Percentiles rank a stretch among this genome's conserved stretches.
phyloP scores from a whole-genome alignment of 371 early-diverging fungal species.

The Furculomyces boomerangus region DNA sequence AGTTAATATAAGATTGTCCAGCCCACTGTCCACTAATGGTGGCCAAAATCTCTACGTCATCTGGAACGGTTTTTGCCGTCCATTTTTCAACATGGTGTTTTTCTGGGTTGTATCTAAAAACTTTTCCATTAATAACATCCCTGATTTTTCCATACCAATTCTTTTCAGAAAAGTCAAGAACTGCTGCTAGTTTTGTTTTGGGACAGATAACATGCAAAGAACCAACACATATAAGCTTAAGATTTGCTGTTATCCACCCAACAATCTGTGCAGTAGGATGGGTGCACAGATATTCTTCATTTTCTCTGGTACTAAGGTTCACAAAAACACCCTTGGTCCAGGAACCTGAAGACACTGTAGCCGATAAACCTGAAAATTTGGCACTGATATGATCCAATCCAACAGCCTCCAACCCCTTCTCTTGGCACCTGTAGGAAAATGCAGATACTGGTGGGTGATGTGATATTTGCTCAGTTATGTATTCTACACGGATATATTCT shows the following conservation, averaged over 20 bases:
- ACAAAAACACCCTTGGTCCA: constrained; percentile 36
- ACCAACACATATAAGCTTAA: constrained; percentile 24
- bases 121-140: constrained; percentile 26
- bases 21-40: constrained; percentile 41
- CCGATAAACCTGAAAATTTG: constrained; percentile 34
- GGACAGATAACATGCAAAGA: constrained; percentile 25
- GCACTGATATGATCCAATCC: constrained; percentile 38
- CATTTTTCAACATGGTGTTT: constrained; percentile 18
- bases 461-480: constrained; percentile 36
- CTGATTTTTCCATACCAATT: constrained; percentile 31
- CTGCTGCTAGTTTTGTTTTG: constrained; percentile 23
- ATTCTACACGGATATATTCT: constrained; percentile 20
- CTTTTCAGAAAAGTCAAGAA: constrained; percentile 35
- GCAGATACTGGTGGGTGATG: constrained; percentile 49
- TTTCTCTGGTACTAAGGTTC: constrained; percentile 23
- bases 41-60: constrained; percentile 24
- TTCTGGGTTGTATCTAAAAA: constrained; percentile 29
- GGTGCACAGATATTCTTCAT: constrained; percentile 28
- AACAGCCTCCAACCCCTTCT: constrained; percentile 26
- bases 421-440: constrained; percentile 26
- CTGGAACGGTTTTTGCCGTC: constrained; percentile 26
- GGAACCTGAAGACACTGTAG: constrained; percentile 29
- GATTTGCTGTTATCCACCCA: constrained; percentile 28
- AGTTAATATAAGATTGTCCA: constrained; percentile 21
- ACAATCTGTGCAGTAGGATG: constrained; percentile 27